These are phyloP conservation scores for Ramalina intermedia DNA, from an alignment of 495 filamentous ascomycete genomes.

Conservation along the genomic window DNA sequence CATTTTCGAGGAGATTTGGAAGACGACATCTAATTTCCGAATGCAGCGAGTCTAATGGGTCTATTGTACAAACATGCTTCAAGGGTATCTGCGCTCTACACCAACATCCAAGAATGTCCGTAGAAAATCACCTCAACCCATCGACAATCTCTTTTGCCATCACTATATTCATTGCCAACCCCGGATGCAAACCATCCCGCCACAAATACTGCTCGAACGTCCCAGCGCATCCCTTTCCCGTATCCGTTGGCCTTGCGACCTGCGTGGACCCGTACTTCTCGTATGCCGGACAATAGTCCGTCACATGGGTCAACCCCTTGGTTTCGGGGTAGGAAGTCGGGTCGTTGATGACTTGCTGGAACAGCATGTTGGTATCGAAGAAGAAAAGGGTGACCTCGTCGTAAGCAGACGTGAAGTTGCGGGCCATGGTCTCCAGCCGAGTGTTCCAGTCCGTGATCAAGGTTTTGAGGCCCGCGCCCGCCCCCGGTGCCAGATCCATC, in stretches of 20 bases:
- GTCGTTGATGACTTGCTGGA: background rate
- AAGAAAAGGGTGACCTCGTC: background rate
- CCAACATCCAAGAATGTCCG: no score
- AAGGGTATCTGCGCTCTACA: no score
- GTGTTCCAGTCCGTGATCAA: background rate
- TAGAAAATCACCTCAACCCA: background rate
- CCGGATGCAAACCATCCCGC: conserved; percentile 2
- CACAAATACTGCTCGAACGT: conserved; percentile 1
- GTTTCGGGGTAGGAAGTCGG: background rate
- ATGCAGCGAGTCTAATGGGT: no score
- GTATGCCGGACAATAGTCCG: background rate
- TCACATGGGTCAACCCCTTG: background rate
- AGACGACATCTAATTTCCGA: no score
- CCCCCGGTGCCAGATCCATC: conserved; percentile 29
- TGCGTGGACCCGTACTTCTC: background rate
- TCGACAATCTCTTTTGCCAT: background rate
- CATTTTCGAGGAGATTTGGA: no score
- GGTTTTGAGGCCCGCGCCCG: background rate
- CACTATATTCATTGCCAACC: background rate
- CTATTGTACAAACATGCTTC: no score
- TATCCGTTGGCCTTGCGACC: background rate
- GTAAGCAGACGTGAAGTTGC: background rate
- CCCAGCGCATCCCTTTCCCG: background rate
- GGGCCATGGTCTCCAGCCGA: background rate
- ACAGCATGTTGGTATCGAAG: background rate